Base-by-base conservation (phyloP, 495 filamentous ascomycete species). In the Aspergillus heteromorphus region DNA sequence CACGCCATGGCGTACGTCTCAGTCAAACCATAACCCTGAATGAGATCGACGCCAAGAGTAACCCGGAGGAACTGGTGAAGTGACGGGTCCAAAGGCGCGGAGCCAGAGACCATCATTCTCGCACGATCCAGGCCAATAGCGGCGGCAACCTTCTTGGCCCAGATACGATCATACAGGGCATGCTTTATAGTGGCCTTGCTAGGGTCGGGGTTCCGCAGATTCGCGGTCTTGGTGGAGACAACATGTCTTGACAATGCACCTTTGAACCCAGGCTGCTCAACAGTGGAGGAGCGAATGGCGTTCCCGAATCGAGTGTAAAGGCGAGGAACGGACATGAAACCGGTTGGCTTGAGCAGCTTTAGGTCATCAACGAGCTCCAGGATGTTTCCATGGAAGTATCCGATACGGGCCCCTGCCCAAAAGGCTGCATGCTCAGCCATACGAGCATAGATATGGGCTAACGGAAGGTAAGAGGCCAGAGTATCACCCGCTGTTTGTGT, bases 341-440 rank as follows among this genome's bases (percentile, higher is more conserved):
- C 79, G 11, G 87, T 95, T 1, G 93, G 93, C 17, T 82, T 83
- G 38, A 98, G 76, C 13, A 87, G 56, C 75, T 98, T 96, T 66
- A 98, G 66, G 65, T 98, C 93, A 59, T 98, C 95, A 3, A 96
- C 83, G 13, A 98, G 76, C 55, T 86, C 87, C 5, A 87, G 60
- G 61, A 97, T 89, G 62, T 96, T 88, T 43, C 93, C 93, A 59
- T 96, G 92, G 79, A 95, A 98, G 67, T 92, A 98, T 19, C 95
- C 93, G 66, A 97, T 89, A 19, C 80, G 73, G 10, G 77, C 81
- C 55, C 91, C 92, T 49, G 79, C 75, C 69, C 85, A 85, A 20
- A 97, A 76, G 17, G 82, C 77, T 11, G 72, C 74, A 67, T 96
- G 89, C 66, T 98, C 93, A 13, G 79, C 74, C 55, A 95, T 76